A percentile compares a stretch with the other conserved stretches of the same genome.
phyloP scores from a whole-genome alignment of 2,329 filamentous ascomycete species.

The Daldinia eschscholtzii region DNA sequence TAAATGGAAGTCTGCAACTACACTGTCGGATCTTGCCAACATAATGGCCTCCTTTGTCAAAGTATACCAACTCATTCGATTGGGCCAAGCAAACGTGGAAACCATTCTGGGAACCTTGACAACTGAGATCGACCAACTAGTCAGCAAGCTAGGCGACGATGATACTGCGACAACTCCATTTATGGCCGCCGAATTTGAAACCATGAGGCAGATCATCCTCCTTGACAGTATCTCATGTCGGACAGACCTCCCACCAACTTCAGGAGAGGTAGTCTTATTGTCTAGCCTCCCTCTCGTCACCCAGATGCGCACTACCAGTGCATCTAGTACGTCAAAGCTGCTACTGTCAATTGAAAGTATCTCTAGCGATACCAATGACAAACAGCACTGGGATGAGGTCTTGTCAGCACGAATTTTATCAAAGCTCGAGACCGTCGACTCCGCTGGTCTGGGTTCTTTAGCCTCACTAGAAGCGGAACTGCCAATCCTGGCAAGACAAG shows the following conservation, averaged over 20 bases:
- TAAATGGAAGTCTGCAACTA: conserved; percentile 68
- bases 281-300: conserved; percentile 60
- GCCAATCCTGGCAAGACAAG: conserved; percentile 68
- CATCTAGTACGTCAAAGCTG: conserved; percentile 54
- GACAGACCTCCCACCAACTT: conserved; percentile 43
- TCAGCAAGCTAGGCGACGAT: conserved; percentile 59
- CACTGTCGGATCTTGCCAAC: conserved; percentile 64
- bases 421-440: conserved; percentile 64
- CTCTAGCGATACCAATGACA: conserved; percentile 47
- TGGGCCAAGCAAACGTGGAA: conserved; percentile 57
- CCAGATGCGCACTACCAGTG: conserved; percentile 59
- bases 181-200: conserved; percentile 68
- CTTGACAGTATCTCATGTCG: conserved; percentile 54
- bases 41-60: conserved; percentile 67
- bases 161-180: conserved; percentile 59
- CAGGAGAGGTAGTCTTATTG: conserved; percentile 61
- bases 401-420: conserved; percentile 67
- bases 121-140: conserved; percentile 65
- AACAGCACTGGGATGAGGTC: conserved; percentile 57
- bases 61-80: conserved; percentile 69
- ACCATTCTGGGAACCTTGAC: conserved; percentile 64
- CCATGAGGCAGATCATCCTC: conserved; percentile 65
- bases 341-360: conserved; percentile 65
- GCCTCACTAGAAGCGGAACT: conserved; percentile 74
- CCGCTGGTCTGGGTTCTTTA: conserved; percentile 70